phyloP scores from a whole-genome alignment of 148 eudicot species.

The Rhododendron molle region DNA sequence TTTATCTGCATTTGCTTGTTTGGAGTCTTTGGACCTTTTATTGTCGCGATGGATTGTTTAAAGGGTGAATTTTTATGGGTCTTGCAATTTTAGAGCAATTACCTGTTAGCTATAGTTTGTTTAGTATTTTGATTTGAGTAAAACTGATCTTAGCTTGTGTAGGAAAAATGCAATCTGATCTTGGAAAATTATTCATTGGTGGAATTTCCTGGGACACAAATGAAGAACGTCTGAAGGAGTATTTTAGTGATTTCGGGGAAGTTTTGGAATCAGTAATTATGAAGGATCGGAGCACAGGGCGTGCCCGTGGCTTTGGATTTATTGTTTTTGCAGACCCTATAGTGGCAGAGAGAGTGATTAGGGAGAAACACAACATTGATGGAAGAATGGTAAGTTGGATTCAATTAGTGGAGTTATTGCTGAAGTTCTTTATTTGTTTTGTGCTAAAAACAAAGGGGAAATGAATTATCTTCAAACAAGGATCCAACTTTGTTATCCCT shows the following conservation, averaged over 20 bases:
- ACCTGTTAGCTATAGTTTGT: neutral
- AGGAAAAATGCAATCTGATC: slow-evolving; percentile 75
- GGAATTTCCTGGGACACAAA: slow-evolving; percentile 90
- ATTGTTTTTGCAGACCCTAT: slow-evolving; percentile 66
- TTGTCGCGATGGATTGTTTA: slow-evolving; percentile 12
- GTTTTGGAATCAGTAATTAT: slow-evolving; percentile 80
- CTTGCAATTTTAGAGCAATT: neutral
- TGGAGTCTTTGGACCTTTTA: neutral
- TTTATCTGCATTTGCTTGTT: slow-evolving; percentile 19
- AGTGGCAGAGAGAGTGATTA: slow-evolving; percentile 69
- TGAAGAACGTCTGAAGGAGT: slow-evolving; percentile 78
- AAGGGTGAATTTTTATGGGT: slow-evolving; percentile 18
- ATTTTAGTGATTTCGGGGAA: slow-evolving; percentile 68
- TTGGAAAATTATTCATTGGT: slow-evolving; percentile 75
- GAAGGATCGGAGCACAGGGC: slow-evolving; percentile 84
- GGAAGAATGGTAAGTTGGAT: slow-evolving; percentile 61
- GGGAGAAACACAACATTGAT: slow-evolving; percentile 80
- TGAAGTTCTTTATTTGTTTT: neutral
- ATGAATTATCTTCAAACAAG: neutral
- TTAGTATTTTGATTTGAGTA: slow-evolving; percentile 9
- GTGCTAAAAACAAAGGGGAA: neutral
- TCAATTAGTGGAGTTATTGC: neutral
- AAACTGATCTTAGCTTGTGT: slow-evolving; percentile 14
- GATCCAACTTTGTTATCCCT: no score
- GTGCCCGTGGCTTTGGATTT: slow-evolving; percentile 89